Evolutionary conservation across 257 asterid genomes (phyloP), one percentile per base, ranked within the genome.

Genomic region (Paraleonurus japonicus): DNA sequence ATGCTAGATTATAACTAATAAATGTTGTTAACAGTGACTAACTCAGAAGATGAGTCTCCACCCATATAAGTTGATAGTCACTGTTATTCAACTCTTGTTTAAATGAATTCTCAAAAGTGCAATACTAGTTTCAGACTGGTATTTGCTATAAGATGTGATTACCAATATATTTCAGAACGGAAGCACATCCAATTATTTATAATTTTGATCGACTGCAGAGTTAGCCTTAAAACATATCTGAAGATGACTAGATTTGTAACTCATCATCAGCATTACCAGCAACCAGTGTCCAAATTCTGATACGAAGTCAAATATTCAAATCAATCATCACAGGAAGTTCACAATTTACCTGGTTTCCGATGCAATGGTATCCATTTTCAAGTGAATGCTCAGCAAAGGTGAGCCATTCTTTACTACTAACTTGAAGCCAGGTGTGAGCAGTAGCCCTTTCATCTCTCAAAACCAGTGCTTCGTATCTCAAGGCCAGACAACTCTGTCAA

Each of bases 401-500:
- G 67, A 87, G 83, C 97, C 98, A 93, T 71, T 93, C 97, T 27
- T 68, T 54, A 71, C 69, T 66, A 51, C 84, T 82, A 76, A 93
- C 98, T 74, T 77, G 81, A 51, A 90, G 90, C 78, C 76, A 77
- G 17, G 76, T 76, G 78, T 90, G 79, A 74, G 67, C 9, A 15
- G 76, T 45, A 27, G 92, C 71, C 81, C 74, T 82, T 53, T 85
- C 79, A 27, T 93, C 93, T 80, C 96, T 84, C 96, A 93, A 73
- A 69, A 86, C 72, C 77, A 93, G 73, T 60, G 97, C 98, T 75
- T 93, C 98, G 51, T 93, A 93, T 80, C 96, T 82, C 94, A 93
- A 78, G 39, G 96, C 89, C 86, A 93, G 81, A 84, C 90, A 92
- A 83, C 92, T 88, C 98, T 90, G 81, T 17, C 27, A 48, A 69